Percentiles rank a stretch among this genome's conserved stretches.
phyloP scores from a whole-genome alignment of 345 rosid genomes.

The Turritis glabra region DNA sequence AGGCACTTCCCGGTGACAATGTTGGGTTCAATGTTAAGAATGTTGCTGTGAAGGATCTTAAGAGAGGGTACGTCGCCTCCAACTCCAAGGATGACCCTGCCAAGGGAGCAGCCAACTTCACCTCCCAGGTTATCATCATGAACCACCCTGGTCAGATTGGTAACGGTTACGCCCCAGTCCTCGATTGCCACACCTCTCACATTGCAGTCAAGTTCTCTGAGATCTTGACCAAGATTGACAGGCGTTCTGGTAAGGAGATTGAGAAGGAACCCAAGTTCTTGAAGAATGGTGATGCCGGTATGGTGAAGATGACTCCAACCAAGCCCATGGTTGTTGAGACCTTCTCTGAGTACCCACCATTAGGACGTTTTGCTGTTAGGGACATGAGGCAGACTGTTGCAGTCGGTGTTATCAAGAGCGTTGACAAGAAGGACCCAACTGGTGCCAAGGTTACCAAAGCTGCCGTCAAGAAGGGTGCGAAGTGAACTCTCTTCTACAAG shows the following conservation, averaged over 20 bases:
- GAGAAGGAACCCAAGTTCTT: constrained; percentile 84
- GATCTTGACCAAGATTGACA: constrained; percentile 68
- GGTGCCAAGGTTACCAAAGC: constrained; percentile 89
- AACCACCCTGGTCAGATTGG: constrained; percentile 94
- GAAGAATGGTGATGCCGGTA: constrained; percentile 64
- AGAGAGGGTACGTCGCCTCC: constrained; percentile 80
- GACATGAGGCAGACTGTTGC: constrained; percentile 95
- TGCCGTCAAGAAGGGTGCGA: constrained; percentile 78
- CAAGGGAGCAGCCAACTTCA: constrained; percentile 75
- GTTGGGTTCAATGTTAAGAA: constrained; percentile 88
- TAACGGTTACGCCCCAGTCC: constrained; percentile 86
- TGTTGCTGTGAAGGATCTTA: constrained; percentile 84
- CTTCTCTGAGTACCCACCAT: constrained; percentile 70
- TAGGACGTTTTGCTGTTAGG: constrained; percentile 85
- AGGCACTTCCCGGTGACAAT: constrained; percentile 83
- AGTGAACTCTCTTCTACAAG: constrained; percentile 42
- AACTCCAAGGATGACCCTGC: constrained; percentile 93
- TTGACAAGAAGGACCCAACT: constrained; percentile 79
- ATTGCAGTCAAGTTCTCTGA: constrained; percentile 79
- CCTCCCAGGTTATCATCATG: constrained; percentile 89
- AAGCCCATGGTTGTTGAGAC: constrained; percentile 93
- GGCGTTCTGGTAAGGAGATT: constrained; percentile 74
- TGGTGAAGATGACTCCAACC: constrained; percentile 65
- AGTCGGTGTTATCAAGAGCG: constrained; percentile 78
- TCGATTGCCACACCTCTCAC: constrained; percentile 86